These are phyloP conservation scores for Suillus cothurnatus DNA, from an alignment of 768 basidiomycete species.

Conservation along the genomic window DNA sequence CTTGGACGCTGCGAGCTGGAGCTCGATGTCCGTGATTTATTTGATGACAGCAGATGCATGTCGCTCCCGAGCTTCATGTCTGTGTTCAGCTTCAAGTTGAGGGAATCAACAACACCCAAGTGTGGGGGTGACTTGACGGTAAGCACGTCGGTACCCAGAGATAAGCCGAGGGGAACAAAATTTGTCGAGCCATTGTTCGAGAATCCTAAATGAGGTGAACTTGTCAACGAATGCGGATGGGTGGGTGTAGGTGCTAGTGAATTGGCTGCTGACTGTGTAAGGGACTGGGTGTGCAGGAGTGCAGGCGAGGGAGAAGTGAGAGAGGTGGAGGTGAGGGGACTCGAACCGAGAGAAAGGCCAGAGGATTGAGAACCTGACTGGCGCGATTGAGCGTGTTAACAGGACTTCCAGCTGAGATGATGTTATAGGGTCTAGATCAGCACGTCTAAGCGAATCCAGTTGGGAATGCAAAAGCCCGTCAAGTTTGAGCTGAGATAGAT, in stretches of 20 bases:
- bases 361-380: constrained; percentile 1
- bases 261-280: constrained; percentile 22
- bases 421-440: constrained; percentile 28
- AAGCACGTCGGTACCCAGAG: constrained; percentile 13
- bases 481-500: not conserved
- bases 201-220: constrained; percentile 29
- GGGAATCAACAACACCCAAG: not conserved
- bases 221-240: constrained; percentile 30
- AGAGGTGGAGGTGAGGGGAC: constrained; percentile 17
- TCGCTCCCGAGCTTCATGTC: constrained; percentile 12
- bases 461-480: constrained; percentile 25
- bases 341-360: constrained; percentile 3
- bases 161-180: constrained; percentile 17
- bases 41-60: not conserved
- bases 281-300: constrained; percentile 21
- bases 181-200: constrained; percentile 24
- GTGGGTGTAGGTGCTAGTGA: constrained; percentile 22
- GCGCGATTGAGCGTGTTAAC: constrained; percentile 19
- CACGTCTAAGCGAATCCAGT: constrained; percentile 29
- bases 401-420: constrained; percentile 31
- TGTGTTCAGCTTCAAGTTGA: constrained; percentile 21
- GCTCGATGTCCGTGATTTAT: constrained; percentile 25
- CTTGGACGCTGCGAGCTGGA: constrained; percentile 30
- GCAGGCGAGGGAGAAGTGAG: constrained; percentile 27
- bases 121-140: constrained; percentile 13